These are phyloP conservation scores for Saturnispora saitoi DNA, from an alignment of 805 yeast species.

Conservation along the genomic window DNA sequence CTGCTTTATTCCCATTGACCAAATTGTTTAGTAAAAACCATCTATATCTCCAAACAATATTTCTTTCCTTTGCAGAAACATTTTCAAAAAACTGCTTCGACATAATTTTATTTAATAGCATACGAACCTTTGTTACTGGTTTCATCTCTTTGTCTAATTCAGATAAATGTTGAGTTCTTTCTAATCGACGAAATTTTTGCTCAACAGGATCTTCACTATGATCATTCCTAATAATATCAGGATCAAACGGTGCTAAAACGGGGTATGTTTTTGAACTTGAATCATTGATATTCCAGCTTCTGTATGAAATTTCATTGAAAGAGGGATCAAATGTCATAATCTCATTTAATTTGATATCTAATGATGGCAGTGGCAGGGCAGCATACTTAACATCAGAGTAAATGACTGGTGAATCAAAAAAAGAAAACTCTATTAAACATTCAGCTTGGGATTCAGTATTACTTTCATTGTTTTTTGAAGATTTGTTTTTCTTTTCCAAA, in stretches of 20 bases:
- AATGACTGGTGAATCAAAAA: conserved; percentile 65
- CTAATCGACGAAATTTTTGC: conserved; percentile 72
- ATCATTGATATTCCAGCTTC: conserved; percentile 14
- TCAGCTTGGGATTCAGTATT: not conserved
- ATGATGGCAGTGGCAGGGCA: conserved; percentile 21
- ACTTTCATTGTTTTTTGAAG: conserved; percentile 9
- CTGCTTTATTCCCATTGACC: conserved; percentile 26
- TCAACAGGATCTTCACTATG: conserved; percentile 73
- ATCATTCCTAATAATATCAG: conserved; percentile 43
- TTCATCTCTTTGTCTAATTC: conserved; percentile 76
- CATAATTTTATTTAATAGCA: conserved; percentile 60
- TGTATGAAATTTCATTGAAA: conserved; percentile 21
- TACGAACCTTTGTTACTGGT: conserved; percentile 78
- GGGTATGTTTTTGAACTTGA: not conserved
- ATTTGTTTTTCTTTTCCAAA: conserved; percentile 19
- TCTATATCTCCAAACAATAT: conserved; percentile 83
- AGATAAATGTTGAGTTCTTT: conserved; percentile 72
- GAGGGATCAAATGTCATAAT: conserved; percentile 16
- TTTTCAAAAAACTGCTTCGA: conserved; percentile 77
- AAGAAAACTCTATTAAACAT: conserved; percentile 43
- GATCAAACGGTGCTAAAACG: conserved; percentile 45
- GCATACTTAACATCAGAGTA: conserved; percentile 49
- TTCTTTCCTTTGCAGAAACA: conserved; percentile 73
- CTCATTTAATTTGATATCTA: conserved; percentile 18
- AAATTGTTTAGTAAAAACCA: conserved; percentile 62